Conservation (phyloP, 495 filamentous ascomycete genomes). For the Penicillium alfredii region DNA sequence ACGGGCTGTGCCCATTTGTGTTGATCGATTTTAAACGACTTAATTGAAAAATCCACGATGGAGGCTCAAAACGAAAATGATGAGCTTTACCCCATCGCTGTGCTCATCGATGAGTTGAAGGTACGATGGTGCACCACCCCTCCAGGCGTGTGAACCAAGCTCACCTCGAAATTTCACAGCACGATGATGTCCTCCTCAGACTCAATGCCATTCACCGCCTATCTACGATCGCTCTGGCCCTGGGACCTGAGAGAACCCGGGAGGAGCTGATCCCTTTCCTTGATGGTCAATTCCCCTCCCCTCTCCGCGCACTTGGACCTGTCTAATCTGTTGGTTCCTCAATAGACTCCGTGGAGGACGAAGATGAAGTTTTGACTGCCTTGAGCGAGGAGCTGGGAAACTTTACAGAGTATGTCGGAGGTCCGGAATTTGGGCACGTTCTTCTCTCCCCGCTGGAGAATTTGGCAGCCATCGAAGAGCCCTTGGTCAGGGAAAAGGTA, state of each 20-base stretch:
- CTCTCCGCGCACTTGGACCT: slow-evolving; percentile 2
- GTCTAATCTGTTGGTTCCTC: slow-evolving; percentile 26
- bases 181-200: slow-evolving; percentile 95
- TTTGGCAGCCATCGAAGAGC: slow-evolving; percentile 95
- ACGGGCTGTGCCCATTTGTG: slow-evolving; percentile 13
- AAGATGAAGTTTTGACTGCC: slow-evolving; percentile 96
- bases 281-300: slow-evolving; percentile 62
- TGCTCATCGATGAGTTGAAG: slow-evolving; percentile 99
- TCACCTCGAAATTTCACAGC: slow-evolving; percentile 48
- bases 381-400: slow-evolving; percentile 91
- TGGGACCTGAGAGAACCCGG: slow-evolving; percentile 90
- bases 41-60: slow-evolving; percentile 44
- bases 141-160: slow-evolving; percentile 14
- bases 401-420: slow-evolving; percentile 97
- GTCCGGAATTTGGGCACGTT: slow-evolving; percentile 88
- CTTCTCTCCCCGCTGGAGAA: slow-evolving; percentile 96
- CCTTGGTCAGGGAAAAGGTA: slow-evolving; percentile 95
- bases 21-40: slow-evolving; percentile 16
- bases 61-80: slow-evolving; percentile 74
- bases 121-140: slow-evolving; percentile 39
- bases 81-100: slow-evolving; percentile 98
- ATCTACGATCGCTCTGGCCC: slow-evolving; percentile 91
- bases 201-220: slow-evolving; percentile 97
- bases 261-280: slow-evolving; percentile 98
- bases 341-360: slow-evolving; percentile 94